Percentiles rank a stretch among this genome's conserved stretches.
phyloP scores from a whole-genome alignment of 345 rosid genomes.

The Gossypium longicalyx region DNA sequence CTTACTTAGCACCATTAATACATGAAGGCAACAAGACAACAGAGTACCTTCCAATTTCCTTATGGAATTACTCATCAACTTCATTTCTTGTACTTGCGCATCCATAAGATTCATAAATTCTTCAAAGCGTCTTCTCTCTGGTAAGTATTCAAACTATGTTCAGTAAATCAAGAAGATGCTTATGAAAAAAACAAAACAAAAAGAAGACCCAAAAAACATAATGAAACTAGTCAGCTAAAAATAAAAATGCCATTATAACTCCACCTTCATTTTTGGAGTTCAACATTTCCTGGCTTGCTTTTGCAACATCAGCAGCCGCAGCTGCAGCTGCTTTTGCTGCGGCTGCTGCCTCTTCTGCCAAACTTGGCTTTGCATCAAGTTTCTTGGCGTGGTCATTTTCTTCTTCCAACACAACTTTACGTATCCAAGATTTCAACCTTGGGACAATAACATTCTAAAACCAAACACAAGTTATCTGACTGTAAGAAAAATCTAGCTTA shows the following conservation, averaged over 20 bases:
- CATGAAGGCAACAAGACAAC: neutral
- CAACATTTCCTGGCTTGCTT: slow-evolving; percentile 81
- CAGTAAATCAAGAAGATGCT: neutral
- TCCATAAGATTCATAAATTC: slow-evolving; percentile 59
- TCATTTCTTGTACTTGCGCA: slow-evolving; percentile 80
- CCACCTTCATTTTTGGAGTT: slow-evolving; percentile 63
- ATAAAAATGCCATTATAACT: neutral
- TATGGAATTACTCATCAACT: slow-evolving; percentile 61
- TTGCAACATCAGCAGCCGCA: slow-evolving; percentile 88
- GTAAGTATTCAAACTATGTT: slow-evolving; percentile 23
- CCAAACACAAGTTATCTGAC: slow-evolving; percentile 23
- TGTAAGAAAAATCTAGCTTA: neutral
- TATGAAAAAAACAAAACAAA: neutral
- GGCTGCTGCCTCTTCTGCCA: slow-evolving; percentile 87
- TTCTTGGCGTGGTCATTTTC: slow-evolving; percentile 48
- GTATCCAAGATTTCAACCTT: slow-evolving; percentile 83
- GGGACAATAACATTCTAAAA: slow-evolving; percentile 74
- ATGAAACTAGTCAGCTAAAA: neutral
- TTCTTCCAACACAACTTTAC: slow-evolving; percentile 69
- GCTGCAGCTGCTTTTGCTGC: slow-evolving; percentile 93
- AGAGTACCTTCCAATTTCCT: slow-evolving; percentile 62
- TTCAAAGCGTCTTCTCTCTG: slow-evolving; percentile 68
- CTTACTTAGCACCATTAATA: neutral
- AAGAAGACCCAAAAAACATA: neutral
- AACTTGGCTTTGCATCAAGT: slow-evolving; percentile 53